These are phyloP conservation scores for Flaveria brownii DNA, from an alignment of 129 eudicot species.

Conservation along the genomic window DNA sequence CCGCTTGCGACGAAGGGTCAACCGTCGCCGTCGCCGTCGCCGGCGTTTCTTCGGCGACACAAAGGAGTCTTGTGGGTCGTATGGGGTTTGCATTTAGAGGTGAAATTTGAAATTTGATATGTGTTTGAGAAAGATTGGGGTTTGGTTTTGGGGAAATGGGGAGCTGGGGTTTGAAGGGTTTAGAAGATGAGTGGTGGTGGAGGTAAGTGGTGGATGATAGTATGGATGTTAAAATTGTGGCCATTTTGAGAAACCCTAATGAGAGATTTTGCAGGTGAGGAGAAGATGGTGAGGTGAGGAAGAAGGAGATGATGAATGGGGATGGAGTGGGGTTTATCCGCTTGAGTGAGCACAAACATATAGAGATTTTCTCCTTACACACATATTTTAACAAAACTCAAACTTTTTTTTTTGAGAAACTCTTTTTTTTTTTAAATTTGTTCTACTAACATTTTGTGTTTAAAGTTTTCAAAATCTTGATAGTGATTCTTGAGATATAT, in stretches of 20 bases:
- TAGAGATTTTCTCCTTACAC: too few species aligned
- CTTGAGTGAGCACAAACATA: too few species aligned
- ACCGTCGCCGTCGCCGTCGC: slow-evolving; percentile 17
- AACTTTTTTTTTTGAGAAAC: too few species aligned
- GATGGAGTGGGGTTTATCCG: slow-evolving; percentile 46
- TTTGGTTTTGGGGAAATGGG: slow-evolving; percentile 27
- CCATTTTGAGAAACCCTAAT: slow-evolving; percentile 27
- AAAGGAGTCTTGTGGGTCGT: slow-evolving; percentile 38
- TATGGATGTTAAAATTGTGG: slow-evolving; percentile 58
- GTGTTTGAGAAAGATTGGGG: slow-evolving; percentile 28
- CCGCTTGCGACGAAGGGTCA: slow-evolving; percentile 66
- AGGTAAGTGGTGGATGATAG: slow-evolving; percentile 51
- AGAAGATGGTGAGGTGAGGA: slow-evolving; percentile 5
- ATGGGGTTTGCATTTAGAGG: slow-evolving; percentile 30
- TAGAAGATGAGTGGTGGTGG: slow-evolving; percentile 39
- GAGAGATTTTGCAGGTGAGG: neutral
- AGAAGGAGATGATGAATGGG: slow-evolving; percentile 4
- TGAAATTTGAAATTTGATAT: slow-evolving; percentile 33
- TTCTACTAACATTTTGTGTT: too few species aligned
- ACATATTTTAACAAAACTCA: too few species aligned
- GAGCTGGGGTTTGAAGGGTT: slow-evolving; percentile 44
- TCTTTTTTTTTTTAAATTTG: too few species aligned
- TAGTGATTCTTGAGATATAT: too few species aligned
- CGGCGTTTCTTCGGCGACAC: slow-evolving; percentile 58
- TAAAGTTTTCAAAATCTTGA: too few species aligned